phyloP scores from a whole-genome alignment of 2,329 filamentous ascomycete species.

The Neodidymelliopsis sp. region DNA sequence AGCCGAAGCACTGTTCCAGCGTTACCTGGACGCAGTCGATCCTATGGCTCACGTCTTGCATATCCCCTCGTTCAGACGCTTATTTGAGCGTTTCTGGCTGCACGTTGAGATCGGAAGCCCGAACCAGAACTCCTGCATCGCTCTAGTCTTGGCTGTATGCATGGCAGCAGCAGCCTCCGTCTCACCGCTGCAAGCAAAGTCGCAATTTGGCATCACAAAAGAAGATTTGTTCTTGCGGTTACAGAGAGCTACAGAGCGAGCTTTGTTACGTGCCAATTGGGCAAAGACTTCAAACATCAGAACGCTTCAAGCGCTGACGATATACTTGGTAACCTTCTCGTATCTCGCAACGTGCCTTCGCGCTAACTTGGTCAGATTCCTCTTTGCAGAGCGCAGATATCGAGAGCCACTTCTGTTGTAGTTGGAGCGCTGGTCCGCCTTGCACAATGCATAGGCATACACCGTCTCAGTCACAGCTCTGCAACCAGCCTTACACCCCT shows the following conservation, averaged over 20 bases:
- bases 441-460: conserved; percentile 50
- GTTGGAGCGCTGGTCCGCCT: conserved; percentile 49
- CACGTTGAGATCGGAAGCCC: conserved; percentile 46
- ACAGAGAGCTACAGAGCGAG: conserved; percentile 48
- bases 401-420: conserved; percentile 48
- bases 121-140: conserved; percentile 48
- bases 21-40: conserved; percentile 48
- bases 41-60: conserved; percentile 50
- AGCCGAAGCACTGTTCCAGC: conserved; percentile 44
- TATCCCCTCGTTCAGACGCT: conserved; percentile 46
- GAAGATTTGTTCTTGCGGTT: conserved; percentile 46
- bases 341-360: neutral
- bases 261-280: conserved; percentile 48
- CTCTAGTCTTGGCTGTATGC: conserved; percentile 47
- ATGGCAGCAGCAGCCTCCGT: conserved; percentile 49
- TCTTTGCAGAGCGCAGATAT: conserved; percentile 48
- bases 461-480: conserved; percentile 45
- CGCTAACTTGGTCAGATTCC: conserved; percentile 40
- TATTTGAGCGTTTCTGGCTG: conserved; percentile 49
- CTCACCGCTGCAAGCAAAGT: conserved; percentile 49
- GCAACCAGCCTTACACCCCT: conserved; percentile 45
- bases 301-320: conserved; percentile 48
- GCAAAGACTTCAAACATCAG: conserved; percentile 49
- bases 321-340: conserved; percentile 40
- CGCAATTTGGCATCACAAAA: conserved; percentile 49